Evolutionary conservation across 2,329 filamentous ascomycete species (phyloP).

Genomic region (Byssochlamys sp.): DNA sequence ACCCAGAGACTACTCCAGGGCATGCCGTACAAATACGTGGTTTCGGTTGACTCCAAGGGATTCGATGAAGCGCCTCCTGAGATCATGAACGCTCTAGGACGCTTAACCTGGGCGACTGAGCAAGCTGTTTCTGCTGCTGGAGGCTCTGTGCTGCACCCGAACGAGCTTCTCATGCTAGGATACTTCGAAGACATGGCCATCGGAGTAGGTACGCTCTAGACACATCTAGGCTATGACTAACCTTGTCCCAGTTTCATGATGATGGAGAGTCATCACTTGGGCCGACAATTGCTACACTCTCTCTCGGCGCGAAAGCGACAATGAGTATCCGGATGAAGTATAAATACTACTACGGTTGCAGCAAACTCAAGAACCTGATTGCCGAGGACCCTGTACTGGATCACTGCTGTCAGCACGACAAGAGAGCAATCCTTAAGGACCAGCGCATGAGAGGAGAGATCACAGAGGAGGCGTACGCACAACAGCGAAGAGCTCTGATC

Average conservation of each 20-base stretch:
- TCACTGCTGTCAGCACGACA: slow-evolving; percentile 18
- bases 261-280: slow-evolving; percentile 50
- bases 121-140: slow-evolving; percentile 24
- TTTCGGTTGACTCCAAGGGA: slow-evolving; percentile 35
- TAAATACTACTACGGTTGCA: slow-evolving; percentile 34
- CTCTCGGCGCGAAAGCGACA: slow-evolving; percentile 42
- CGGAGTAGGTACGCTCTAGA: slow-evolving; percentile 24
- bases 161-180: slow-evolving; percentile 47
- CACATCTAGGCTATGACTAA: background rate
- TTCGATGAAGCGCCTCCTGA: slow-evolving; percentile 34
- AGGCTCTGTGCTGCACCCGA: slow-evolving; percentile 34
- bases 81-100: slow-evolving; percentile 38
- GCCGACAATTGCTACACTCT: slow-evolving; percentile 47
- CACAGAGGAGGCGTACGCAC: slow-evolving; percentile 12
- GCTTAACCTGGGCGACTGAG: slow-evolving; percentile 46
- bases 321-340: slow-evolving; percentile 49
- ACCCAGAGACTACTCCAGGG: slow-evolving; percentile 28
- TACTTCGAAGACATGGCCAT: slow-evolving; percentile 50
- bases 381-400: slow-evolving; percentile 22
- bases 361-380: slow-evolving; percentile 10
- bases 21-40: slow-evolving; percentile 52
- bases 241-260: slow-evolving; percentile 42
- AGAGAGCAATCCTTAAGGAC: slow-evolving; percentile 16
- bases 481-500: slow-evolving; percentile 15
- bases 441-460: slow-evolving; percentile 12